phyloP scores from a whole-genome alignment of 495 filamentous ascomycete genomes.

The Podospora australis region DNA sequence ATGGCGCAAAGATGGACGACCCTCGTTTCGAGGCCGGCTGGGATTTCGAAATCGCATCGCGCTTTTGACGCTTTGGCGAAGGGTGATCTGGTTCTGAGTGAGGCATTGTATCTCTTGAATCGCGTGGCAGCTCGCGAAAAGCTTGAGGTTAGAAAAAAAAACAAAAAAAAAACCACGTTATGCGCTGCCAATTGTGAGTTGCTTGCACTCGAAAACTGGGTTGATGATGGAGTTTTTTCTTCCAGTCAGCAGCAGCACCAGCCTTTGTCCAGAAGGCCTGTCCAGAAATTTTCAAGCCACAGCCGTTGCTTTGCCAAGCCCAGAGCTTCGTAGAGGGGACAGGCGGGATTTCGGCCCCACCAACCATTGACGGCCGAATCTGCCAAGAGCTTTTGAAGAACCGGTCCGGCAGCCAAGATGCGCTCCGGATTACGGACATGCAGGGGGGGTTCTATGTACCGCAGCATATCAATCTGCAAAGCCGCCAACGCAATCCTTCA shows the following conservation, averaged over 20 bases:
- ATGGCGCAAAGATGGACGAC: slow-evolving; percentile 85
- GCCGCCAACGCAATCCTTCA: no score
- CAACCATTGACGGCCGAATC: neutral
- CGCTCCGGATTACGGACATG: slow-evolving; percentile 8
- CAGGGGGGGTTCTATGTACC: neutral
- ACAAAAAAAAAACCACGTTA: slow-evolving; percentile 1
- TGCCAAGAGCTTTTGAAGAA: neutral
- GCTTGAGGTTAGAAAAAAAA: slow-evolving; percentile 1
- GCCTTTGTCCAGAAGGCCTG: slow-evolving; percentile 9
- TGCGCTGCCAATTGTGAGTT: slow-evolving; percentile 2
- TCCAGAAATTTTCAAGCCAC: slow-evolving; percentile 23
- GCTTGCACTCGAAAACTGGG: neutral
- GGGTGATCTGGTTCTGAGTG: slow-evolving; percentile 46
- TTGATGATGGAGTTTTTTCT: slow-evolving; percentile 1
- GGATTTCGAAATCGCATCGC: slow-evolving; percentile 30
- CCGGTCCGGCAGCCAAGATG: neutral
- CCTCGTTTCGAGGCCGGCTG: slow-evolving; percentile 31
- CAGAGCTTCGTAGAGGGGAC: no score
- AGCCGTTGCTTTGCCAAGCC: slow-evolving; percentile 3
- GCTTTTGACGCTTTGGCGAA: slow-evolving; percentile 63
- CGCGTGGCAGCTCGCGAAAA: slow-evolving; percentile 10
- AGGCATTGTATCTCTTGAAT: slow-evolving; percentile 41
- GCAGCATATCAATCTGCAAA: no score
- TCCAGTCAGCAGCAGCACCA: neutral
- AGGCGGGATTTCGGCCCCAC: slow-evolving; percentile 4